These are phyloP conservation scores for Backusella tuberculispora DNA, from an alignment of 192 early-diverging fungal species.

Conservation along the genomic window DNA sequence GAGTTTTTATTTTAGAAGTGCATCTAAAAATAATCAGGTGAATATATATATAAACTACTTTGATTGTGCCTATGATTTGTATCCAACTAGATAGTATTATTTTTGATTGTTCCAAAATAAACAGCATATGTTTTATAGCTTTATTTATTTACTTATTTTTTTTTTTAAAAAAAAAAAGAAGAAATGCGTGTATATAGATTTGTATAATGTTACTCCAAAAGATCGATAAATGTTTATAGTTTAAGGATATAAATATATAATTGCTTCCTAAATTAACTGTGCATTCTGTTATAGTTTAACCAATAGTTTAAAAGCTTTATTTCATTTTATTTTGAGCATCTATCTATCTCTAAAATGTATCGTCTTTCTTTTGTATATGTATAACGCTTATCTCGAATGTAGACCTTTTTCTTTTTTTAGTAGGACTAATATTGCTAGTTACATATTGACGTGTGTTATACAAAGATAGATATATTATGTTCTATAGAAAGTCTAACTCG, in stretches of 20 bases:
- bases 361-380: neutral
- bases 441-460: neutral
- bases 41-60: neutral
- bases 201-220: neutral
- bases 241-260: neutral
- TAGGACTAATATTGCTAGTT: no score
- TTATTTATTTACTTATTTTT: no score
- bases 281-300: neutral
- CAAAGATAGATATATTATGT: neutral
- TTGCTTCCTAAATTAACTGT: neutral
- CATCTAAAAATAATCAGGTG: slow-evolving; percentile 12
- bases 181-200: neutral
- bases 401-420: neutral
- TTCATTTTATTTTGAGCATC: neutral
- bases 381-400: neutral
- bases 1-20: neutral
- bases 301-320: neutral
- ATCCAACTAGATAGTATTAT: neutral
- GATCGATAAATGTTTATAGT: no score
- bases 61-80: neutral
- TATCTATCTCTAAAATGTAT: neutral
- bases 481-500: neutral
- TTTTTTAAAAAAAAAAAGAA: neutral
- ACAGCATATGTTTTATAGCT: neutral
- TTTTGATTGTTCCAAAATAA: neutral